Base-by-base conservation (phyloP, 2,329 filamentous ascomycete species). In the Arthrinium phaeospermum region DNA sequence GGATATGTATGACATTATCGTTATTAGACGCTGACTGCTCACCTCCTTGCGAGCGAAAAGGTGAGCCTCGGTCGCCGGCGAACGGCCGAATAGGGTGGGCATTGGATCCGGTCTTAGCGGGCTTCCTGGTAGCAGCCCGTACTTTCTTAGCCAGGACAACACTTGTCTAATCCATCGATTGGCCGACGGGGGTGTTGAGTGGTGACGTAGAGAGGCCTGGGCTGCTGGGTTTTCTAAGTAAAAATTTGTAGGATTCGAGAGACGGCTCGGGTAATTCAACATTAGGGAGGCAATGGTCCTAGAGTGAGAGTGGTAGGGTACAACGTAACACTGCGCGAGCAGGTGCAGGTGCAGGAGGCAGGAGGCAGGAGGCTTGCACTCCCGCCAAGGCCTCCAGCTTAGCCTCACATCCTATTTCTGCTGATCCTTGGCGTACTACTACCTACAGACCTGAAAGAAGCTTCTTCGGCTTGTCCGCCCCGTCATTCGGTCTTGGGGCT, bases 21-120 rank as follows among this genome's bases (percentile, higher is more conserved):
- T 47, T n/a, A 8, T 8, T 5, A 10, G 19, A 22, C 46, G 46
- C 46, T 47, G 7, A 47, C 46, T 22, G 22, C 46, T 22, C n/a
- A 22, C 46, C 2, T 19, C 27, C 51, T 57, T 34, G 30, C 51
- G 51, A 57, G 51, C 51, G 27, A 22, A 57, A 4, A 61, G 5
- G n/a, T 6, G 53, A 37, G 30, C 53, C 53, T 61, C 53, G 53
- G 53, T 61, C 53, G 53, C 53, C 53, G 16, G 7, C 24, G 27
- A 64, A 64, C 57, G 34, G 30, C 57, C 57, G 57, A 41, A 12
- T 14, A 64, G n/a, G 57, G 57, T 64, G 53, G 53, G 19, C 53
- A 22, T 37, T 61, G 53, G 53, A 61, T 37, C 53, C 53, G 30
- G 53, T 61, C 37, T 19, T 37, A 61, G 53, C 14, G n/a, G n/a